Base-by-base conservation (phyloP, 1,139 yeast genomes). In the Maudiozyma humilis region DNA sequence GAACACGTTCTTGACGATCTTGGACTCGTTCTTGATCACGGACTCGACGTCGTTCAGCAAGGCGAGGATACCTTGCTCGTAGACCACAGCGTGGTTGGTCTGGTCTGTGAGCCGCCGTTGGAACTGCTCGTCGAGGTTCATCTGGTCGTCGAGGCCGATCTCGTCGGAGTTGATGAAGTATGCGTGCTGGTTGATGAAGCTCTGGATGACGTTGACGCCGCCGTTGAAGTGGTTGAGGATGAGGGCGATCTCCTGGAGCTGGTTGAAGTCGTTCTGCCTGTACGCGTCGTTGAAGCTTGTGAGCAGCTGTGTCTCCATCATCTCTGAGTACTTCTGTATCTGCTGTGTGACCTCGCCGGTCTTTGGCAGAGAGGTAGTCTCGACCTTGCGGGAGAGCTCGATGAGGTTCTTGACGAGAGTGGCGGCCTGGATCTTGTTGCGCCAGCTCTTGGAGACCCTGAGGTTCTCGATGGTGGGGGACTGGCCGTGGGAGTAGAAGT, bases 171-270 rank as follows among this genome's bases (percentile, higher is more conserved):
- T 75, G 44, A 75, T 66, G 59, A 85, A 81, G 48, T 83, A 76
- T 47, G 80, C 85, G 60, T 84, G 88, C 58, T 84, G 88, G 57
- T 79, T 81, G 36, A 88, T 87, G 65, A 86, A 89, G 43, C 84
- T 77, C 59, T 82, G 88, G 13, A 87, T 82, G 12, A 88, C 93
- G 47, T 82, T 80, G 3, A 78, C 72, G 8, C 96, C 96, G 10
- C 89, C 93, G 57, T 91, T 89, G 65, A 81, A 89, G 47, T 80
- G 86, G 44, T 80, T 75, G 43, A 89, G 68, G n/a, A 88, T 76
- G 42, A 76, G 77, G 1, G 96, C 88, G 32, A 86, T 78, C 47
- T 82, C 88, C 53, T 76, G 79, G 84, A 91, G 81, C 43, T 76
- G 76, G n/a, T 72, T 72, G 54, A 80, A 74, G 51, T 82, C 83